These are phyloP conservation scores for Huntiella moniliformis DNA, from an alignment of 2,329 filamentous ascomycete species.

Conservation along the genomic window DNA sequence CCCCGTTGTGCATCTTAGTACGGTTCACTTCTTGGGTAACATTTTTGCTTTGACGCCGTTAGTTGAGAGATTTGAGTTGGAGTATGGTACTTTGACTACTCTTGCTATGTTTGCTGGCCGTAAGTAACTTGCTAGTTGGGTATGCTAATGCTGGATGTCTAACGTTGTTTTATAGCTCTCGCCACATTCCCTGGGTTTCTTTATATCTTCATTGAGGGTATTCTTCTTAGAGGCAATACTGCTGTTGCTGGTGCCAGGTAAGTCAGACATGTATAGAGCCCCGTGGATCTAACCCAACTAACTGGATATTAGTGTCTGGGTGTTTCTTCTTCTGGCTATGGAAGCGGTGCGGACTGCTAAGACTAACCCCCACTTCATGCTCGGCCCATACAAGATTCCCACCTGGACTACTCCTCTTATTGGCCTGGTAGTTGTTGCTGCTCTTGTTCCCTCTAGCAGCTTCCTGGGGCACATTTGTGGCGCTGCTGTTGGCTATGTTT, in stretches of 20 bases:
- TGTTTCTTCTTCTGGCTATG: slow-evolving; percentile 68
- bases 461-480: slow-evolving; percentile 75
- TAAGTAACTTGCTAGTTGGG: slow-evolving; percentile 27
- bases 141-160: neutral
- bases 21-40: slow-evolving; percentile 69
- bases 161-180: slow-evolving; percentile 32
- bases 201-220: slow-evolving; percentile 63
- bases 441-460: slow-evolving; percentile 64
- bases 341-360: slow-evolving; percentile 77
- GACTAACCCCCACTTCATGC: slow-evolving; percentile 57
- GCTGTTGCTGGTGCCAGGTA: slow-evolving; percentile 69
- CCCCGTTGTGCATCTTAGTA: slow-evolving; percentile 63
- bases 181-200: slow-evolving; percentile 65
- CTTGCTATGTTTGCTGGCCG: slow-evolving; percentile 76
- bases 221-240: slow-evolving; percentile 51
- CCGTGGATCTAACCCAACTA: neutral
- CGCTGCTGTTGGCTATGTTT: slow-evolving; percentile 67
- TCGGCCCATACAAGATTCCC: slow-evolving; percentile 50
- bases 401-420: slow-evolving; percentile 85
- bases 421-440: slow-evolving; percentile 52
- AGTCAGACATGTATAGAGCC: slow-evolving; percentile 14
- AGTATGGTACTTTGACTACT: slow-evolving; percentile 81
- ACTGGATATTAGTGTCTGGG: slow-evolving; percentile 51
- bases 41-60: slow-evolving; percentile 66
- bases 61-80: slow-evolving; percentile 79